Evolutionary conservation across 2,329 filamentous ascomycete species (phyloP).

Genomic region (Pseudocercospora macadamiae): DNA sequence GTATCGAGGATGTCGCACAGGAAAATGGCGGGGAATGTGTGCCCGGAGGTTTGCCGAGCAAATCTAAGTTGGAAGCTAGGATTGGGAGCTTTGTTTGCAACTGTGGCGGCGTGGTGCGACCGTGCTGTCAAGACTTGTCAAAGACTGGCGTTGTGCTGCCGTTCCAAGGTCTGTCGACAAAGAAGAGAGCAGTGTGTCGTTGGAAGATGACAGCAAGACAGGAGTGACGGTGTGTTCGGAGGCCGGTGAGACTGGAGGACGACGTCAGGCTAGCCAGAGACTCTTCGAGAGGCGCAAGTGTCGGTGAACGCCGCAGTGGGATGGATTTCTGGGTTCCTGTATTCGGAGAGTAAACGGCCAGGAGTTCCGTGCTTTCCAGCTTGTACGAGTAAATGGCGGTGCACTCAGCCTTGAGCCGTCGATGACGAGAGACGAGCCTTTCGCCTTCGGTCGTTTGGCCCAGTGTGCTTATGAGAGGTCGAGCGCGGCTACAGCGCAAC

Average conservation of each 20-base stretch:
- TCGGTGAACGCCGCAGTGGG: constrained; percentile 14
- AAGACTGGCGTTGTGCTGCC: constrained; percentile 15
- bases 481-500: constrained; percentile 23
- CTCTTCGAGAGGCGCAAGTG: constrained; percentile 5
- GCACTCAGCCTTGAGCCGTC: constrained; percentile 8
- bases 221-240: constrained; percentile 15
- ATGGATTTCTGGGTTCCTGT: background rate
- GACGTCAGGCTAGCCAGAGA: constrained; percentile 4
- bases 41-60: constrained; percentile 13
- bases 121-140: constrained; percentile 21
- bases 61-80: constrained; percentile 7
- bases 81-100: constrained; percentile 2
- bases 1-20: constrained; percentile 7
- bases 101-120: constrained; percentile 20
- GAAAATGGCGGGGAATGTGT: constrained; percentile 19
- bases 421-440: constrained; percentile 11
- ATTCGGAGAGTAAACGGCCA: constrained; percentile 2
- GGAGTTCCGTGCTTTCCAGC: constrained; percentile 2
- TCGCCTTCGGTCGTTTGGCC: constrained; percentile 1
- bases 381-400: constrained; percentile 16
- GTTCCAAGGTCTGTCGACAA: constrained; percentile 10
- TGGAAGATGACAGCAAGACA: background rate
- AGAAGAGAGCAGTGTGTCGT: constrained; percentile 6
- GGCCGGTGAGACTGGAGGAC: constrained; percentile 16
- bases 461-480: constrained; percentile 15